Percentiles rank a stretch among this genome's conserved stretches.
Conservation (phyloP, 345 rosid genomes). For the Orychophragmus violaceus region DNA sequence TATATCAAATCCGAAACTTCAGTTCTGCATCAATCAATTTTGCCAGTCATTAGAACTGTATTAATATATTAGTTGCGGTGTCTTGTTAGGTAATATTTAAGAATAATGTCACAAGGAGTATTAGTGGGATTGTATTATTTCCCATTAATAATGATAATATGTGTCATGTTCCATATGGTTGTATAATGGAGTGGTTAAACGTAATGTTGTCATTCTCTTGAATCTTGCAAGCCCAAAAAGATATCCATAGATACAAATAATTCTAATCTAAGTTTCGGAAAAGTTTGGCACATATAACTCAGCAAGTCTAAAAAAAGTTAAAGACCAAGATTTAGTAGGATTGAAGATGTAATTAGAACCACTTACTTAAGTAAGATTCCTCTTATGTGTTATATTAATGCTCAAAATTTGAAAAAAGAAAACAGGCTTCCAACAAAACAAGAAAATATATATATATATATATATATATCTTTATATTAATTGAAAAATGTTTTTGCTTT, state of each 20-base stretch:
- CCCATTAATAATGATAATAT: not conserved
- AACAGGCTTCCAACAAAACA: not conserved
- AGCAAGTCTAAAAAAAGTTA: not conserved
- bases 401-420: not conserved
- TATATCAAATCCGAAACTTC: not conserved
- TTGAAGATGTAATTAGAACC: not conserved
- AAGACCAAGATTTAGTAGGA: not conserved
- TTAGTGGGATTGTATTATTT: conserved; percentile 5
- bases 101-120: conserved; percentile 23
- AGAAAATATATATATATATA: not conserved
- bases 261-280: not conserved
- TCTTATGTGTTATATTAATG: not conserved
- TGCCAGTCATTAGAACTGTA: conserved; percentile 11
- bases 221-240: not conserved
- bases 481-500: no score
- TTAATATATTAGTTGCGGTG: conserved; percentile 22
- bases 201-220: conserved; percentile 16
- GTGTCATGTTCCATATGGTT: conserved; percentile 27
- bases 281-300: not conserved
- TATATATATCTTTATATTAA: no score
- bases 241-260: not conserved
- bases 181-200: conserved; percentile 28
- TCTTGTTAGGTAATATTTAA: conserved; percentile 17
- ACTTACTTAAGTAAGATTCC: not conserved
- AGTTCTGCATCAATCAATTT: conserved; percentile 13